Base-by-base conservation (phyloP, 1,139 yeast species). In the Hyphopichia burtonii region DNA sequence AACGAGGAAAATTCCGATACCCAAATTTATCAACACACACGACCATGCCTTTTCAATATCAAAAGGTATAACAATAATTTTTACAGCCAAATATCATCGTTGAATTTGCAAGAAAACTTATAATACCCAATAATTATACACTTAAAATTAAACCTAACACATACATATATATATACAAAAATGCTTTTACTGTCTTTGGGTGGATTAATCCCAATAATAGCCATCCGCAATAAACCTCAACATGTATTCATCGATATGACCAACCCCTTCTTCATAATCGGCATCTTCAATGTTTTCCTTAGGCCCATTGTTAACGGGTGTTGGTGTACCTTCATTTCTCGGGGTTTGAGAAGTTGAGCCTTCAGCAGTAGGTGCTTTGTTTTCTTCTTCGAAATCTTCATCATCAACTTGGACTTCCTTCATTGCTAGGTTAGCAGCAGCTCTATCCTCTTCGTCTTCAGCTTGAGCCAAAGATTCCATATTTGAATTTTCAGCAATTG, bases 231-330 rank as follows among this genome's bases (percentile, higher is more conserved):
- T 87, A 58, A 80, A 88, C 47, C 91, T 72, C 50, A 94, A 80
- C 99, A 94, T 94, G 65, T 91, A 94, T 73, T 94, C 98, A 60
- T 94, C 99, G 44, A 93, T 79, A 61, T 90, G 96, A 5, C 96
- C 96, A 41, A 87, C 77, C 2, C 78, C 78, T 31, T 81, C 95
- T 41, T 84, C 93, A 46, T 80, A 89, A 41, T 83, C 89, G 16
- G 68, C 75, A 44, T 78, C 85, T 15, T 68, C 70, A 17, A 53
- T 53, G 14, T 40, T 56, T 32, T 51, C 61, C 4, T 48, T 54
- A 27, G 33, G 37, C 4, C 36, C 34, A 10, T 38, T 28, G 14
- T 36, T 39, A 11, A 48, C 51, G 14, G 49, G 61, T 15, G 48
- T 54, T 8, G 42, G 45, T n/a, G 52, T 44, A 18, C 44, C 49